Evolutionary conservation across 768 basidiomycete genomes (phyloP).

Genomic region (Phanerodontia chrysosporium): DNA sequence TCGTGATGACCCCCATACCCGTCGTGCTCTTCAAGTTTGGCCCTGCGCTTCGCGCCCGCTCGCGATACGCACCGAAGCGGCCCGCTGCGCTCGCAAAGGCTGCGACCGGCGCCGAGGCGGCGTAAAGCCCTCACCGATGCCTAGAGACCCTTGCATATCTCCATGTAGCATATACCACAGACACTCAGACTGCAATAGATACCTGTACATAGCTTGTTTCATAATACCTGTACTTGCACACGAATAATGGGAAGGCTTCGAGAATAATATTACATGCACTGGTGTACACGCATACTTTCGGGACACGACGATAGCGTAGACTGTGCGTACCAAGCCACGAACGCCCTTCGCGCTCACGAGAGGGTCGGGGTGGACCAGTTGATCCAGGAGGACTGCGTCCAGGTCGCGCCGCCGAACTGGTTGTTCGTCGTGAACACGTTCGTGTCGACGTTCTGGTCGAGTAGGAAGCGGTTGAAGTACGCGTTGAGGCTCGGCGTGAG

Average conservation of each 20-base stretch:
- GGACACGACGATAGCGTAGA: too few species aligned
- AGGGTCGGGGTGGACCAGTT: slow-evolving; percentile 47
- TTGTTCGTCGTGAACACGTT: slow-evolving; percentile 42
- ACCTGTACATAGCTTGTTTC: too few species aligned
- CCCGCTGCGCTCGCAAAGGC: neutral
- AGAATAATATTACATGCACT: too few species aligned
- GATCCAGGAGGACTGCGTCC: slow-evolving; percentile 39
- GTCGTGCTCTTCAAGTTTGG: slow-evolving; percentile 25
- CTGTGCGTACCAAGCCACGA: too few species aligned
- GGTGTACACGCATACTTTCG: too few species aligned
- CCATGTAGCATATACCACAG: too few species aligned
- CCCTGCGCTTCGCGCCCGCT: slow-evolving; percentile 17
- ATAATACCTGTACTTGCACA: too few species aligned
- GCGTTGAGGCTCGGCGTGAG: slow-evolving; percentile 44
- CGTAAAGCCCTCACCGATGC: too few species aligned
- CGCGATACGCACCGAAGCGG: slow-evolving; percentile 21
- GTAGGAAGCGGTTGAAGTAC: slow-evolving; percentile 53
- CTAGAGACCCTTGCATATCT: too few species aligned
- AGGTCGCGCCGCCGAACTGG: slow-evolving; percentile 33
- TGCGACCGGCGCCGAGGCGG: neutral
- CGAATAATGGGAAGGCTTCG: too few species aligned
- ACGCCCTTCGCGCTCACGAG: neutral
- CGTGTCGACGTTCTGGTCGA: slow-evolving; percentile 44
- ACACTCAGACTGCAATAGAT: too few species aligned
- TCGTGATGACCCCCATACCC: slow-evolving; percentile 45